phyloP scores from a whole-genome alignment of 768 basidiomycete species.

The Strobilomyces dryophilus region DNA sequence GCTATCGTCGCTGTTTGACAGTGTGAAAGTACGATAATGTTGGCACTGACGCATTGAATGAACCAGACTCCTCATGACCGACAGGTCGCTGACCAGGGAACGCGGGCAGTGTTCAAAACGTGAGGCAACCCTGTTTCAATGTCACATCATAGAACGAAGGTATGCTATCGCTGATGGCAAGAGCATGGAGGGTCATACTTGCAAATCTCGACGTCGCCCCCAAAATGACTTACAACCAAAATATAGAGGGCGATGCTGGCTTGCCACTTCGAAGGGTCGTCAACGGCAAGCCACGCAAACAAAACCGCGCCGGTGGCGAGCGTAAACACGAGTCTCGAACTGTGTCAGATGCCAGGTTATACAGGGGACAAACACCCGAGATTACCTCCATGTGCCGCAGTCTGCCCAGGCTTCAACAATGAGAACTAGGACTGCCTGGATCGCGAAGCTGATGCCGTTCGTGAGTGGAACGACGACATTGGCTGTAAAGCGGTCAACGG shows the following conservation, averaged over 20 bases:
- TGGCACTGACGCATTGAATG: too few relatives aligned
- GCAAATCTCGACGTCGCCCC: not conserved
- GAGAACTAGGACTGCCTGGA: slow-evolving; percentile 65
- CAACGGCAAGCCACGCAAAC: slow-evolving; percentile 76
- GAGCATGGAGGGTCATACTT: not conserved
- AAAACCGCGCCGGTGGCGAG: slow-evolving; percentile 60
- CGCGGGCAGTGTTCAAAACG: too few relatives aligned
- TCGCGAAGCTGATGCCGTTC: slow-evolving; percentile 75
- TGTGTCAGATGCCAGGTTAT: not conserved
- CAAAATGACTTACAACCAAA: slow-evolving; percentile 44
- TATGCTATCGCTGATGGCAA: slow-evolving; percentile 57
- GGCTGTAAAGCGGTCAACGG: slow-evolving; percentile 35
- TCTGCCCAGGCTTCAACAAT: slow-evolving; percentile 76
- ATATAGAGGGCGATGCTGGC: slow-evolving; percentile 60
- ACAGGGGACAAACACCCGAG: not conserved
- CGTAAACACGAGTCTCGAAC: slow-evolving; percentile 62
- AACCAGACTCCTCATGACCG: too few relatives aligned
- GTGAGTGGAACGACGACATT: slow-evolving; percentile 77
- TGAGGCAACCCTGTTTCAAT: too few relatives aligned
- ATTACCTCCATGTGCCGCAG: slow-evolving; percentile 73
- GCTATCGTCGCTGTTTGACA: too few relatives aligned
- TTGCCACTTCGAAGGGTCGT: slow-evolving; percentile 60
- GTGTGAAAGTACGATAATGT: too few relatives aligned
- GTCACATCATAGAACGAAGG: too few relatives aligned
- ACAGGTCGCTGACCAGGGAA: too few relatives aligned